Evolutionary conservation across 371 early-diverging fungal genomes (phyloP), one percentile per base, ranked within the genome.

Genomic region (Apophysomyces elegans): DNA sequence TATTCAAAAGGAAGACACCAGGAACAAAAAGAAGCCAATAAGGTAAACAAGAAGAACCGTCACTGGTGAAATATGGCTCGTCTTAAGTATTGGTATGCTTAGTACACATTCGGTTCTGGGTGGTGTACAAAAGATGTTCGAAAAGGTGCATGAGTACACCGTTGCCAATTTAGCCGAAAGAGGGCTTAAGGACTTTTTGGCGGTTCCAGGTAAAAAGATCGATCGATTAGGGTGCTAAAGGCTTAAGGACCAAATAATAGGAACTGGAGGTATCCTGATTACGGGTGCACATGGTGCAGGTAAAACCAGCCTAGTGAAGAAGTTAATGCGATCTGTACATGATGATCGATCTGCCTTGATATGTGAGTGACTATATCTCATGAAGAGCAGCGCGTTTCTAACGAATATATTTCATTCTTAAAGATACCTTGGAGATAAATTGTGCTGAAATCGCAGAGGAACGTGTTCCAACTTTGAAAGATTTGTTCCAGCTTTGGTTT

Each of bases 261-360:
- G 68, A 13, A 75, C 84, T 5, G 92, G 93, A 12, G 94, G 96
- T 37, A 69, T 95, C 13, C 74, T 96, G 43, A 58, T 96, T 7
- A 89, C 90, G 45, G 96, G 96, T 13, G 80, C 92, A 4, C 89
- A 87, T 66, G 97, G 97, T n/a, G 83, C 89, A 14, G 97, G 97
- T 26, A 96, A 96, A 69, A 89, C 95, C 2, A 84, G 85, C 38
- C 72, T 96, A 4, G 82, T 88, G 11, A 74, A 87, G 32, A 76
- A 83, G 7, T 63, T 91, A 13, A 69, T 84, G 37, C 70, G 71
- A 41, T 67, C 67, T 7, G 70, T 87, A 6, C 70, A 80, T 21
- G 56, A 71, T 32, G 69, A 86, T 62, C 61, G 65, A 39, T 66
- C 80, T 37, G 70, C 87, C 38, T 74, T 81, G 66, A 86, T 88